Base-by-base conservation (phyloP, 495 filamentous ascomycete genomes). In the Podospora pseudopauciseta region DNA sequence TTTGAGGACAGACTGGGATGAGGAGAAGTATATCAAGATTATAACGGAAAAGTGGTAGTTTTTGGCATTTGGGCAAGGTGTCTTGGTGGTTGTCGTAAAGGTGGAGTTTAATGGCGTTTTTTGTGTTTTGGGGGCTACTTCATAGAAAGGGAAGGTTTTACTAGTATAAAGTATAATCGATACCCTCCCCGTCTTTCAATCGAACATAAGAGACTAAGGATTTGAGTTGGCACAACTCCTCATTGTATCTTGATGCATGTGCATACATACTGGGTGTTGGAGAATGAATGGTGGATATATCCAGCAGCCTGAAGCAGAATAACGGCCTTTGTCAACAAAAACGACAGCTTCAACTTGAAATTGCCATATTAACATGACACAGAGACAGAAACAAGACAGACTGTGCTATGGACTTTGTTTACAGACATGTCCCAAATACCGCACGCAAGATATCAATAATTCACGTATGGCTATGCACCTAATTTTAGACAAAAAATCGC, bases 1-100 rank as follows among this genome's bases (percentile, higher is more conserved):
- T 27, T 64, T 83, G 23, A 65, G 72, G 56, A 67, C 79, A 0
- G 74, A 76, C 32, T 83, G 81, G 81, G 72, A 69, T 63, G 76
- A 78, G 64, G 72, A 78, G 34, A 75, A 81, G 56, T 49, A 49
- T 49, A 74, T 80, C 39, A 49, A 49, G 39, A 49, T 49, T 49
- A 49, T 49, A 13, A 49, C 39, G 7, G 39, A 49, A 11, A 49
- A 49, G 39, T 49, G 39, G 39, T 49, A 49, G 1, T 6, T 49
- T 49, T 5, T 49, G 39, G 39, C 30, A 11, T 49, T 13, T 49
- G 39, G 5, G 2, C 13, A 49, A 18, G 30, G 30, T 32, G 15
- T 49, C 15, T 49, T 49, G 7, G 3, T 39, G 11, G 11, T 39
- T 49, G 39, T 23, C 23, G 1, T 23, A 1, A 23, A 23, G 39